Percentiles rank a stretch among this genome's conserved stretches.
These are phyloP conservation scores for Venturiaceae sp. DNA, from an alignment of 2,329 filamentous ascomycete species.

Conservation along the genomic window DNA sequence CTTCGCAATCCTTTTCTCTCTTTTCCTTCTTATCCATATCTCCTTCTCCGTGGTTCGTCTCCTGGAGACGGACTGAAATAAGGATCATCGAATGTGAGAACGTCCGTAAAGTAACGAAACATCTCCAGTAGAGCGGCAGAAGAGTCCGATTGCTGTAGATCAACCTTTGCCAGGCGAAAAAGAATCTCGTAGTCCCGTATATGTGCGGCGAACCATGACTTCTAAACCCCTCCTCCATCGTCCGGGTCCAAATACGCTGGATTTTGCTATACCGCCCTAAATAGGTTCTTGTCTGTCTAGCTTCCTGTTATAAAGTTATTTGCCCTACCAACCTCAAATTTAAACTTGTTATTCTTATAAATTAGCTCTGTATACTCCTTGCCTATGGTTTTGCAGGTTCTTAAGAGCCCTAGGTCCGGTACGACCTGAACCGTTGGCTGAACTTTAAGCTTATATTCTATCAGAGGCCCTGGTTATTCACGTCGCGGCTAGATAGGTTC, in stretches of 20 bases:
- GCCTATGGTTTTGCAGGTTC: too few species aligned
- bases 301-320: neutral
- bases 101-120: neutral
- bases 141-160: neutral
- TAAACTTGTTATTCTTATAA: neutral
- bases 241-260: neutral
- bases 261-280: neutral
- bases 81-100: neutral
- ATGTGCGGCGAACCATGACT: neutral
- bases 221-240: neutral
- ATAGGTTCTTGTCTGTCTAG: neutral
- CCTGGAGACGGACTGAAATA: too few species aligned
- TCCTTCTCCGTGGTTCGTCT: too few species aligned
- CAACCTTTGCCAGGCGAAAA: neutral
- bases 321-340: neutral
- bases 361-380: too few species aligned
- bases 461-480: neutral
- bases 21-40: too few species aligned
- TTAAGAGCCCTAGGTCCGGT: too few species aligned
- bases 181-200: neutral
- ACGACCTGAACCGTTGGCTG: too few species aligned
- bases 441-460: too few species aligned
- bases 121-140: neutral
- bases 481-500: too few species aligned
- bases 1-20: too few species aligned